Evolutionary conservation across 2,329 filamentous ascomycete genomes (phyloP).

Genomic region (Seiridium unicorne): DNA sequence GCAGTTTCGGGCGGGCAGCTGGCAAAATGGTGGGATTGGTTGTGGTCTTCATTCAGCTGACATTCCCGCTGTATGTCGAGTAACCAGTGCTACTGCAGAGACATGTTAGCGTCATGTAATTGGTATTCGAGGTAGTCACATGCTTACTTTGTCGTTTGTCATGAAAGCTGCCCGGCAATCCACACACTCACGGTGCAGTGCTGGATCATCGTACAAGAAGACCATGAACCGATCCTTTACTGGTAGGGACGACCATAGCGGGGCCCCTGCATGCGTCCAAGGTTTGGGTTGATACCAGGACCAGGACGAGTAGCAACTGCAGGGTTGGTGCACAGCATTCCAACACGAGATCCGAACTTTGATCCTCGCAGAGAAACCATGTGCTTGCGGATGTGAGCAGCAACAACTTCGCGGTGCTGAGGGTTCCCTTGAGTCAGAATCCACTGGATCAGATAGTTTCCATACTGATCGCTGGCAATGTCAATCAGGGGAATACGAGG

Average conservation of each 20-base stretch:
- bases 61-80: no score
- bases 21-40: no score
- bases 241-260: constrained; percentile 59
- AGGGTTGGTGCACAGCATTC: constrained; percentile 98
- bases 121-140: no score
- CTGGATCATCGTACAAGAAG: background rate
- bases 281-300: constrained; percentile 64
- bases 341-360: constrained; percentile 96
- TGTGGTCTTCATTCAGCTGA: no score
- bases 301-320: constrained; percentile 86
- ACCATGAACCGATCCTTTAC: constrained; percentile 29
- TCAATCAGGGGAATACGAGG: constrained; percentile 97
- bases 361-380: constrained; percentile 98
- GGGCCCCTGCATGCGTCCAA: constrained; percentile 57
- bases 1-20: no score
- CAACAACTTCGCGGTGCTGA: constrained; percentile 90
- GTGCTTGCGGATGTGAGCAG: constrained; percentile 93
- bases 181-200: background rate
- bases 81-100: no score
- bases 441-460: constrained; percentile 97
- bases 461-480: constrained; percentile 97
- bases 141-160: no score
- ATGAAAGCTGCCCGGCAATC: no score
- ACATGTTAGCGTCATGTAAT: no score
- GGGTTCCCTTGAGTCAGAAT: constrained; percentile 84